phyloP scores from a whole-genome alignment of 371 early-diverging fungal species.

The Umbelopsis sp. region DNA sequence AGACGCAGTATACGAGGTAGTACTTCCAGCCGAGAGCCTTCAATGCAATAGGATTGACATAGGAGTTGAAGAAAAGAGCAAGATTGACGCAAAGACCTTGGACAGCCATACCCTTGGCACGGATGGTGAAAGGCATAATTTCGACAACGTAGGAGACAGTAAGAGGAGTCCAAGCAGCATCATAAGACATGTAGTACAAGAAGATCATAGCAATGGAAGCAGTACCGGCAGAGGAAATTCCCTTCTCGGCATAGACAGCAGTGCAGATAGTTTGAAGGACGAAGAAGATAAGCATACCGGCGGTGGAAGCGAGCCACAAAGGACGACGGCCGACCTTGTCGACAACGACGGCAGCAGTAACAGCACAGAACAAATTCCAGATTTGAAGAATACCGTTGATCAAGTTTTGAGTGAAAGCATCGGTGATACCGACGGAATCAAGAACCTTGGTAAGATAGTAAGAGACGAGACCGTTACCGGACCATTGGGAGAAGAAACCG shows the following conservation, averaged over 20 bases:
- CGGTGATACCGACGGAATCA: slow-evolving; percentile 21
- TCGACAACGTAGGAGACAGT: slow-evolving; percentile 36
- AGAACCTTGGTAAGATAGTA: slow-evolving; percentile 19
- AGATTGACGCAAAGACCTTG: slow-evolving; percentile 33
- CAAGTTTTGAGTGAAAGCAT: slow-evolving; percentile 6
- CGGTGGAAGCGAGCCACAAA: slow-evolving; percentile 25
- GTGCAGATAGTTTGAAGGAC: slow-evolving; percentile 28
- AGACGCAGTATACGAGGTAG: slow-evolving; percentile 27
- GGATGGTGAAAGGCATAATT: slow-evolving; percentile 31
- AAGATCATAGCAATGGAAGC: slow-evolving; percentile 30
- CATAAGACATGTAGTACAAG: slow-evolving; percentile 29
- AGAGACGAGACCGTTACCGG: slow-evolving; percentile 27
- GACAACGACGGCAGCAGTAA: slow-evolving; percentile 25
- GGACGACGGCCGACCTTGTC: slow-evolving; percentile 34
- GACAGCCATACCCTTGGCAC: slow-evolving; percentile 43
- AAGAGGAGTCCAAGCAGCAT: slow-evolving; percentile 36
- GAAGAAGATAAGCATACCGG: slow-evolving; percentile 24
- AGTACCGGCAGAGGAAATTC: slow-evolving; percentile 1
- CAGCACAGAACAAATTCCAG: slow-evolving; percentile 26
- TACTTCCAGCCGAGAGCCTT: slow-evolving; percentile 34
- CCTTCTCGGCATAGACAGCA: slow-evolving; percentile 26
- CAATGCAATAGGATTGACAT: slow-evolving; percentile 27
- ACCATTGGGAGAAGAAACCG: slow-evolving; percentile 36
- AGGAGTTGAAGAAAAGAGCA: slow-evolving; percentile 28
- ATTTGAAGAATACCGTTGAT: slow-evolving; percentile 23